Percentiles rank a stretch among this genome's conserved stretches.
phyloP scores from a whole-genome alignment of 2,329 filamentous ascomycete species.

The Blastomyces gilchristii region DNA sequence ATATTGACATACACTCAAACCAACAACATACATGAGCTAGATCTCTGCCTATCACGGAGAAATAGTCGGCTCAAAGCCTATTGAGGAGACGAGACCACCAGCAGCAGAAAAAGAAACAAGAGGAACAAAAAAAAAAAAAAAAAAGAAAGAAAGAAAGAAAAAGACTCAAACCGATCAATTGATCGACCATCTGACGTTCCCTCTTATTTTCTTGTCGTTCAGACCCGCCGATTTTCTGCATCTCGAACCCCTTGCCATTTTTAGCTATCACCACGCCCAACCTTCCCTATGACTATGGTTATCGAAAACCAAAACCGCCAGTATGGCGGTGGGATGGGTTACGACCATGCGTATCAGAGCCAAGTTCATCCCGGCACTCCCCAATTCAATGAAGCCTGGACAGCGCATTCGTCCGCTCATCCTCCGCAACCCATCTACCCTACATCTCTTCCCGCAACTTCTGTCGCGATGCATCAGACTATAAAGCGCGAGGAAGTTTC shows the following conservation, averaged over 20 bases:
- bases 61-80: background rate
- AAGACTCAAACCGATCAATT: background rate
- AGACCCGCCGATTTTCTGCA: background rate
- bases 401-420: slow-evolving; percentile 48
- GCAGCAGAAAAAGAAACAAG: slow-evolving; percentile 1
- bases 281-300: slow-evolving; percentile 77
- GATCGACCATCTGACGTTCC: slow-evolving; percentile 1
- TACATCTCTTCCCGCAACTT: slow-evolving; percentile 52
- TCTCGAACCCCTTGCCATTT: background rate
- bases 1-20: background rate
- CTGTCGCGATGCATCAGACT: slow-evolving; percentile 48
- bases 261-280: slow-evolving; percentile 1
- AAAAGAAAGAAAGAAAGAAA: background rate
- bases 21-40: background rate
- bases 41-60: background rate
- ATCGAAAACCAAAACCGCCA: slow-evolving; percentile 79
- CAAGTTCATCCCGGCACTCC: slow-evolving; percentile 53
- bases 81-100: background rate
- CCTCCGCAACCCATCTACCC: slow-evolving; percentile 52
- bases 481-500: slow-evolving; percentile 47
- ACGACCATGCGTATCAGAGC: slow-evolving; percentile 64
- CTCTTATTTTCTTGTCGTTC: slow-evolving; percentile 1
- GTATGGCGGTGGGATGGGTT: slow-evolving; percentile 61
- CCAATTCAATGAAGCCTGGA: slow-evolving; percentile 89
- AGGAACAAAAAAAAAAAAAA: no score